Base-by-base conservation (phyloP, 148 eudicot genomes). In the Rhododendron kiyosumense region DNA sequence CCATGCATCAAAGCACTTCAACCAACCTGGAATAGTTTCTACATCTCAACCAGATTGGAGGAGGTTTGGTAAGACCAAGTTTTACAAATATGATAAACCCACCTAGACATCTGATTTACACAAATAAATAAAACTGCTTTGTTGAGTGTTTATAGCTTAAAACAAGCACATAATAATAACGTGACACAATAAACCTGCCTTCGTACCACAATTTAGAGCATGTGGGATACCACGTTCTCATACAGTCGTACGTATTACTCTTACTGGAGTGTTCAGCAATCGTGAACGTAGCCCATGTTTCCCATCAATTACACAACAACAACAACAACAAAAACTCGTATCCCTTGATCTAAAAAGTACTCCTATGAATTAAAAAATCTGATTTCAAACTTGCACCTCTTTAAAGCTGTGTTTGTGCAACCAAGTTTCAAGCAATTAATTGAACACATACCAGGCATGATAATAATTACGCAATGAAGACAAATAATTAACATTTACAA, bases 311-410 rank as follows among this genome's bases (percentile, higher is more conserved):
- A 67, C 41, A 63, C 73, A 63, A 79, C 49, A 65, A 12, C 14
- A 65, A 11, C 14, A 52, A 61, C 15, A 30, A 71, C 7, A 28
- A 46, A 14, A 6, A 80, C 63, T 48, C 51, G 36, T 4, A 20
- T 79, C 24, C 80, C 51, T 80, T 18, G 20, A 32, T 69, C 83
- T 69, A 41, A 59, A 75, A 82, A 43, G 22, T 73, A 41, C 45
- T 41, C 45, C 45, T 41, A 12, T 41, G 30, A 48, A 63, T 30
- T 28, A 52, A 74, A 38, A 77, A 82, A 59, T 81, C 83, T 38
- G 69, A 78, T 69, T 65, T 81, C 46, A 41, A 61, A 69, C 38
- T 65, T 59, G 84, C 45, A 45, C 32, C n/a, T 84, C 74, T 84
- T 52, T 79, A 61, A 69, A 54, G 41, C n/a, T 41, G 49, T 67